phyloP scores from a whole-genome alignment of 176 grass and related monocot species.

The Ananas comosus region DNA sequence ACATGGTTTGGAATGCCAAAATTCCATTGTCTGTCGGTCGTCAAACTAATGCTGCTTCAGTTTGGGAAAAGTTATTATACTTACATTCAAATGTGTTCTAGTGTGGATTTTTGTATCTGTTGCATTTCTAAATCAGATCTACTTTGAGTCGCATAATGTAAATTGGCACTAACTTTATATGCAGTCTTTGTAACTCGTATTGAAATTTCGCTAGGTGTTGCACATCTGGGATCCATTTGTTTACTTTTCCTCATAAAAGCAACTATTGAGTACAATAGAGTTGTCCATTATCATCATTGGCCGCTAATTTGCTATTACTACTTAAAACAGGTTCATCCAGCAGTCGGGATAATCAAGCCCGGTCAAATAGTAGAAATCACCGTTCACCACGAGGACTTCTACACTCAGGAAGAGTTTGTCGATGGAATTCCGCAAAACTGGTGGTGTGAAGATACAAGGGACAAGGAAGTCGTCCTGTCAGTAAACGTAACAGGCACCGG shows the following conservation, averaged over 20 bases:
- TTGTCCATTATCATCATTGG: not conserved
- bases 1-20: too few relatives aligned
- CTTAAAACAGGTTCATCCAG: slow-evolving; percentile 58
- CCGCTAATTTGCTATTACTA: not conserved
- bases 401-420: slow-evolving; percentile 69
- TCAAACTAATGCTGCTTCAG: too few relatives aligned
- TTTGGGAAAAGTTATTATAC: too few relatives aligned
- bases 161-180: too few relatives aligned
- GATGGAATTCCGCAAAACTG: slow-evolving; percentile 90
- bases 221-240: too few relatives aligned
- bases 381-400: slow-evolving; percentile 76
- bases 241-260: not conserved
- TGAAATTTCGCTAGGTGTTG: too few relatives aligned
- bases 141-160: too few relatives aligned
- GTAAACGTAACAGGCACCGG: slow-evolving; percentile 56
- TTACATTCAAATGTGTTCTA: too few relatives aligned
- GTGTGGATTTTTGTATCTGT: too few relatives aligned
- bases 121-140: too few relatives aligned
- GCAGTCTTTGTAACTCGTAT: too few relatives aligned
- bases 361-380: slow-evolving; percentile 59
- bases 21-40: too few relatives aligned
- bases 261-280: not conserved
- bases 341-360: slow-evolving; percentile 60
- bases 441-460: slow-evolving; percentile 83
- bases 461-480: slow-evolving; percentile 55